phyloP scores from a whole-genome alignment of 495 filamentous ascomycete genomes.

The Penicillium bovifimosum region DNA sequence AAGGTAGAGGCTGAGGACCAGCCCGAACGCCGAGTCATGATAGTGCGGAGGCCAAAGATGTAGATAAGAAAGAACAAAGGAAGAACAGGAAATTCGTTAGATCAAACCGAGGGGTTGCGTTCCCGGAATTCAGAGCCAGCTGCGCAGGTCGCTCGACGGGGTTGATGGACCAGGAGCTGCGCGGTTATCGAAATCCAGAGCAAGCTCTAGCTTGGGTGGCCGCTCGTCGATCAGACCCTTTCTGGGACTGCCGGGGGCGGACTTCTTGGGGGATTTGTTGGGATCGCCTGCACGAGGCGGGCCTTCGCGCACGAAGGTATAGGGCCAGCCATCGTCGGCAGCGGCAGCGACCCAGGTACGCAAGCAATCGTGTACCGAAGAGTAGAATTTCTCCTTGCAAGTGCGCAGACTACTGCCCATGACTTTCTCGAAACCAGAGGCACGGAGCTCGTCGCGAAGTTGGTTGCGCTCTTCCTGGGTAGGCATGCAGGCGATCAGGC shows the following conservation, averaged over 20 bases:
- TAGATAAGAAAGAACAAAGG: conserved; percentile 17
- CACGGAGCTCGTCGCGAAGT: conserved; percentile 67
- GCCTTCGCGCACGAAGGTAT: conserved; percentile 67
- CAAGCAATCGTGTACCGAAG: conserved; percentile 79
- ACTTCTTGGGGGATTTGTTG: conserved; percentile 39
- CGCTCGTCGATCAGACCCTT: conserved; percentile 38
- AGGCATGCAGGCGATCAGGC: conserved; percentile 77
- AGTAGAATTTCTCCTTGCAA: conserved; percentile 97
- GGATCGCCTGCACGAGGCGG: conserved; percentile 41
- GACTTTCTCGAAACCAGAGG: conserved; percentile 87
- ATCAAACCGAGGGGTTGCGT: neutral
- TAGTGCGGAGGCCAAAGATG: conserved; percentile 10
- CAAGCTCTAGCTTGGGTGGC: conserved; percentile 39
- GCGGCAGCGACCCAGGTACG: conserved; percentile 88
- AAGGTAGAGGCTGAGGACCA: conserved; percentile 9
- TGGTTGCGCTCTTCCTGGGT: conserved; percentile 67
- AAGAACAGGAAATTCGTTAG: conserved; percentile 19
- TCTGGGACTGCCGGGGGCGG: conserved; percentile 29
- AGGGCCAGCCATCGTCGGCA: conserved; percentile 80
- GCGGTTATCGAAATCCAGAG: conserved; percentile 28
- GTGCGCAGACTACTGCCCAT: conserved; percentile 79
- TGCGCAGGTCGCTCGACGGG: conserved; percentile 30
- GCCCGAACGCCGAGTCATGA: conserved; percentile 31
- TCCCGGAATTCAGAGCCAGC: conserved; percentile 33
- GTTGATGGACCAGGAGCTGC: conserved; percentile 13